A percentile compares a stretch with the other conserved stretches of the same genome.
phyloP scores from a whole-genome alignment of 805 yeast species.

The Nematodospora valgi region DNA sequence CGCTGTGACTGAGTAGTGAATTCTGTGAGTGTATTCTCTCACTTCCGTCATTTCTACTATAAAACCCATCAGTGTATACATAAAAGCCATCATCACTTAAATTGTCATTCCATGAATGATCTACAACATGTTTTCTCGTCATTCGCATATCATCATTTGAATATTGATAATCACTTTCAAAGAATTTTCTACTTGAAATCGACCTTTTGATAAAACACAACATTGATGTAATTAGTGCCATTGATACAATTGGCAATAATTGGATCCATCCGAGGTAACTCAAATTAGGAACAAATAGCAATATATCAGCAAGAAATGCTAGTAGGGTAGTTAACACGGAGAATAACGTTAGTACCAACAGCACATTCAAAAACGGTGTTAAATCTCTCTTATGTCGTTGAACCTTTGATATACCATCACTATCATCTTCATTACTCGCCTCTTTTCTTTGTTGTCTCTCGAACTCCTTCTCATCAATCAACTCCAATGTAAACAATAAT shows the following conservation, averaged over 20 bases:
- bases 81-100: slow-evolving; percentile 43
- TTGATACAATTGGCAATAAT: slow-evolving; percentile 61
- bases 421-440: slow-evolving; percentile 2
- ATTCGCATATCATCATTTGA: slow-evolving; percentile 34
- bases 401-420: slow-evolving; percentile 4
- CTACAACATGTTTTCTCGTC: slow-evolving; percentile 15
- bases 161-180: slow-evolving; percentile 26
- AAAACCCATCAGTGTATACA: slow-evolving; percentile 41
- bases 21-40: too few relatives aligned
- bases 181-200: slow-evolving; percentile 46
- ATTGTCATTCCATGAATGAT: slow-evolving; percentile 19
- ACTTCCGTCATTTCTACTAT: slow-evolving; percentile 12
- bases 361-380: slow-evolving; percentile 41
- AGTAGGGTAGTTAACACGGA: slow-evolving; percentile 67
- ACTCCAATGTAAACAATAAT: slow-evolving; percentile 10
- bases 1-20: too few relatives aligned
- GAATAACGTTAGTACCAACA: slow-evolving; percentile 60
- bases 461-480: slow-evolving; percentile 6
- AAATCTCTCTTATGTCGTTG: slow-evolving; percentile 14
- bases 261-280: slow-evolving; percentile 86
- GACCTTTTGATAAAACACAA: slow-evolving; percentile 73
- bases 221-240: slow-evolving; percentile 61
- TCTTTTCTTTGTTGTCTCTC: neutral
- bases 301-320: slow-evolving; percentile 77
- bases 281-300: slow-evolving; percentile 72